phyloP scores from a whole-genome alignment of 23 red algal species.

The Cyanidiococcus yangmingshanensis region DNA sequence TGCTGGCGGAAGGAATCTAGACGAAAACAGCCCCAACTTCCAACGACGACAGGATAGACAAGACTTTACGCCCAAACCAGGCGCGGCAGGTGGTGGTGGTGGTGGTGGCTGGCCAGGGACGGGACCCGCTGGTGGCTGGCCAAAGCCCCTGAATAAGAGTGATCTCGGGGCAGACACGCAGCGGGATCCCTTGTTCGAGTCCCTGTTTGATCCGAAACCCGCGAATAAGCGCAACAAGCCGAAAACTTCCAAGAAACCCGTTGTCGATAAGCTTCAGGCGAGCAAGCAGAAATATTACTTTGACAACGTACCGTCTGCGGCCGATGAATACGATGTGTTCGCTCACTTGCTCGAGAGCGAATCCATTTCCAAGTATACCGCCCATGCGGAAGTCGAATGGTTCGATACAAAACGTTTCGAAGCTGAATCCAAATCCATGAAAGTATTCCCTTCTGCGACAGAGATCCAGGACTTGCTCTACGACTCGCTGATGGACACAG shows the following conservation, averaged over 20 bases:
- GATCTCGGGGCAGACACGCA: not conserved
- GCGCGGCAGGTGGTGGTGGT: too few relatives aligned
- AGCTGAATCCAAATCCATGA: not conserved
- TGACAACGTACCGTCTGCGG: not conserved
- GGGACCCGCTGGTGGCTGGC: not conserved
- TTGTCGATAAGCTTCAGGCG: not conserved
- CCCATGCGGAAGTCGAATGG: not conserved
- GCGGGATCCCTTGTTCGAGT: not conserved
- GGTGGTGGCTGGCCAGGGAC: too few relatives aligned
- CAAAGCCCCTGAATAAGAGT: not conserved
- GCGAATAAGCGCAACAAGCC: not conserved
- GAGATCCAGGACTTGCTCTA: not conserved
- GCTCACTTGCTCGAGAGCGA: not conserved
- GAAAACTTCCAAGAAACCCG: not conserved
- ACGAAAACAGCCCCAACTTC: too few relatives aligned
- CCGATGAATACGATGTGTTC: not conserved
- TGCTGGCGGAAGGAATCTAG: too few relatives aligned
- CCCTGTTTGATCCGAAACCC: not conserved
- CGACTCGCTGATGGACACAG: not conserved
- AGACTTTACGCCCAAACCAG: too few relatives aligned
- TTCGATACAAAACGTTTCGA: not conserved
- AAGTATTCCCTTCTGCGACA: not conserved
- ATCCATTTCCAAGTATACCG: not conserved
- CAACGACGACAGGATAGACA: too few relatives aligned
- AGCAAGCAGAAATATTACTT: not conserved